Conservation (phyloP, 2,329 filamentous ascomycete species). For the Dichotomopilus funicola region DNA sequence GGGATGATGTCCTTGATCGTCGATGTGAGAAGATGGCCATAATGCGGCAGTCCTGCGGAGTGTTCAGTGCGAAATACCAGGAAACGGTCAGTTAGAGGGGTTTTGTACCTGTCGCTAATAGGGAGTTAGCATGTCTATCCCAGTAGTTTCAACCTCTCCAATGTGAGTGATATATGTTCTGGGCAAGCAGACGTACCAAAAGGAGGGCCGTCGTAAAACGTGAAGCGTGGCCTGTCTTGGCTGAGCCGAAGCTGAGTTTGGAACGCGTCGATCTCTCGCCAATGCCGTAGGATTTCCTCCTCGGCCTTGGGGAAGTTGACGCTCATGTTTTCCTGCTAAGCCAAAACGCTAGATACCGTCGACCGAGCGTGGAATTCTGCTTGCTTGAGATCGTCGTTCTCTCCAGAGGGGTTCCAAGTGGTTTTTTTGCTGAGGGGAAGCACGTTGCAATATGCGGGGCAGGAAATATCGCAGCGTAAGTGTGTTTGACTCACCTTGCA, state of each 20-base stretch:
- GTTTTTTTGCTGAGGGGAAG: neutral
- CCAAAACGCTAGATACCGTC: neutral
- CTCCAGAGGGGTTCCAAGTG: neutral
- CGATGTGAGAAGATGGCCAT: conserved; percentile 72
- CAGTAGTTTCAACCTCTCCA: neutral
- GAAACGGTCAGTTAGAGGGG: no score
- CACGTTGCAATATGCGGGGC: neutral
- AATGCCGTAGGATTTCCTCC: conserved; percentile 73
- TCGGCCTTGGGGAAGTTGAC: conserved; percentile 92
- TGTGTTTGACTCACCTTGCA: neutral
- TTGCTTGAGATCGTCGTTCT: no score
- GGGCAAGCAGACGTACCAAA: no score
- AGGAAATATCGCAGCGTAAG: neutral
- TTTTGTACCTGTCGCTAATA: no score
- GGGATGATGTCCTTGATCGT: conserved; percentile 98
- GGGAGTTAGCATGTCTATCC: neutral
- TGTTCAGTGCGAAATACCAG: no score
- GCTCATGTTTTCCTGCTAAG: conserved; percentile 49
- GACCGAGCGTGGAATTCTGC: neutral
- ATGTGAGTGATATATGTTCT: no score
- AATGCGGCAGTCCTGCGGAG: conserved; percentile 41
- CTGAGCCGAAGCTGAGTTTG: conserved; percentile 46
- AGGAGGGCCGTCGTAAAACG: conserved; percentile 86
- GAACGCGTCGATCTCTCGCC: conserved; percentile 90
- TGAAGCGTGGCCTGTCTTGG: conserved; percentile 48